These are phyloP conservation scores for Torulaspora quercuum DNA, from an alignment of 805 yeast genomes.

Conservation along the genomic window DNA sequence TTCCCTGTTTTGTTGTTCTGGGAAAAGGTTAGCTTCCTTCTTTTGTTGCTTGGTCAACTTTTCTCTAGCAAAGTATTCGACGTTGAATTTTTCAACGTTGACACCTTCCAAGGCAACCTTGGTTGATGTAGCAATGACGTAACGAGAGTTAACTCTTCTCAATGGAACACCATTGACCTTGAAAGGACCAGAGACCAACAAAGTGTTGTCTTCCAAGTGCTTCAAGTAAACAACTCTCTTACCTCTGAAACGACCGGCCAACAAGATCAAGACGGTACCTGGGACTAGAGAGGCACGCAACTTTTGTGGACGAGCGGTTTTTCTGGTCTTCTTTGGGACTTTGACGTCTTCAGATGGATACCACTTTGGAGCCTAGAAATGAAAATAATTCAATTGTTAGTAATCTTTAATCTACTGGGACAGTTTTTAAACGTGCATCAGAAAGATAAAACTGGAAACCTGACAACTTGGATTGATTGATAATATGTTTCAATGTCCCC, in stretches of 20 bases:
- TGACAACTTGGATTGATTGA: too few relatives aligned
- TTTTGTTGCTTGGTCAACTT: conserved; percentile 76
- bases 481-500: too few relatives aligned
- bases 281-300: conserved; percentile 94
- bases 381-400: conserved; percentile 20
- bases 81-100: conserved; percentile 87
- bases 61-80: conserved; percentile 95
- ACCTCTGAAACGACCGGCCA: conserved; percentile 99
- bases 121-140: conserved; percentile 98
- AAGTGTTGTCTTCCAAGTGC: conserved; percentile 95
- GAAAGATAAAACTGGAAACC: too few relatives aligned
- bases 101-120: conserved; percentile 74
- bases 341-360: conserved; percentile 89
- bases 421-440: too few relatives aligned
- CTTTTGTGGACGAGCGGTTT: conserved; percentile 88
- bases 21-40: conserved; percentile 91
- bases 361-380: conserved; percentile 75
- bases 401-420: too few relatives aligned
- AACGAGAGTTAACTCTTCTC: conserved; percentile 98
- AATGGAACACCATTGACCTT: conserved; percentile 99
- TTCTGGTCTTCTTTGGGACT: conserved; percentile 85
- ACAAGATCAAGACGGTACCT: conserved; percentile 94
- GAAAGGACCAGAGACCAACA: conserved; percentile 98
- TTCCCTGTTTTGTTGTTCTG: conserved; percentile 74
- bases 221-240: conserved; percentile 98